phyloP scores from a whole-genome alignment of 208 protist species.

The Herpetomonas muscarum region DNA sequence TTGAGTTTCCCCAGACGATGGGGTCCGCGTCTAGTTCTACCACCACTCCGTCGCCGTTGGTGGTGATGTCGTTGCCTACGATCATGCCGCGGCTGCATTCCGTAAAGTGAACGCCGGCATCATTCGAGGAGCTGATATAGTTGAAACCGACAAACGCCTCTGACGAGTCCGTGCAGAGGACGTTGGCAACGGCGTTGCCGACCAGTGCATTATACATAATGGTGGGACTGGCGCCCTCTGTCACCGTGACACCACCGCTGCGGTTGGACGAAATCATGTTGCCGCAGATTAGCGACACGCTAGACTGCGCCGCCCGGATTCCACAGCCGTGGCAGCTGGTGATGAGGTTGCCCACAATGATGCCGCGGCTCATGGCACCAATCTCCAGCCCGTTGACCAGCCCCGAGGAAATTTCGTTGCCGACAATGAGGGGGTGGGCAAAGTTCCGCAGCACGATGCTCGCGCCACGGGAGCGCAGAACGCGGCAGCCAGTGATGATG shows the following conservation, averaged over 20 bases:
- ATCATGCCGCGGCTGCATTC: slow-evolving; percentile 58
- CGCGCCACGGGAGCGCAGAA: slow-evolving; percentile 51
- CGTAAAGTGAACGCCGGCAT: slow-evolving; percentile 49
- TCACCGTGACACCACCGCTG: slow-evolving; percentile 33
- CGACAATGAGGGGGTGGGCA: slow-evolving; percentile 80
- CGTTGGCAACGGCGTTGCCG: slow-evolving; percentile 43
- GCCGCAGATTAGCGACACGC: slow-evolving; percentile 47
- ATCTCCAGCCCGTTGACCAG: slow-evolving; percentile 54
- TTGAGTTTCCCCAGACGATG: slow-evolving; percentile 54
- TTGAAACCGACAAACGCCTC: slow-evolving; percentile 72
- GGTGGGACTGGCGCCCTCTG: slow-evolving; percentile 37
- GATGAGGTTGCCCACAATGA: slow-evolving; percentile 80
- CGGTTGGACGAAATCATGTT: slow-evolving; percentile 63
- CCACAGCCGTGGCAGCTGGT: slow-evolving; percentile 43
- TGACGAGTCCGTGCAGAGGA: slow-evolving; percentile 38
- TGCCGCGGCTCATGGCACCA: slow-evolving; percentile 44
- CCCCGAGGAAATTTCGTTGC: slow-evolving; percentile 70
- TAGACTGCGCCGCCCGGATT: slow-evolving; percentile 38
- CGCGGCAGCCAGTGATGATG: slow-evolving; percentile 76
- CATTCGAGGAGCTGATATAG: slow-evolving; percentile 25
- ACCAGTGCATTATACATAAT: slow-evolving; percentile 61
- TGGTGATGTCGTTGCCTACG: slow-evolving; percentile 42
- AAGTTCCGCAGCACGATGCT: slow-evolving; percentile 70
- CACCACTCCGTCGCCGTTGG: slow-evolving; percentile 65
- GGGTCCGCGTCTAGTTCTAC: slow-evolving; percentile 80